Base-by-base conservation (phyloP, 2,329 filamentous ascomycete species). In the Colletotrichum acutatum region DNA sequence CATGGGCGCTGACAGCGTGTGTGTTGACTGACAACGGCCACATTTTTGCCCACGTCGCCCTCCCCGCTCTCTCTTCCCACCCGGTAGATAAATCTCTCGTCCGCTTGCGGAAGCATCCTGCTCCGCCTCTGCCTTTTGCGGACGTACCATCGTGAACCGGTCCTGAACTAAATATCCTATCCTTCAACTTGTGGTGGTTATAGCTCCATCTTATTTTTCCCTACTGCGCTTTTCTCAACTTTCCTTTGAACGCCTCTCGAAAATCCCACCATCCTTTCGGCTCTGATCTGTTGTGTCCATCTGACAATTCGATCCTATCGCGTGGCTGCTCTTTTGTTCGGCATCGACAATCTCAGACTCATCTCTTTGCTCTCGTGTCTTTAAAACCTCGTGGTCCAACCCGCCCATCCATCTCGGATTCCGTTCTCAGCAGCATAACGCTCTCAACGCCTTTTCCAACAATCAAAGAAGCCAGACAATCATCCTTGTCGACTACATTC, bases 361-460 rank as follows among this genome's bases (percentile, higher is more conserved):
- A 22, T 56, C n/a, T 56, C 34, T 60, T 65, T 64, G 49, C 49
- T 54, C 34, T 22, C 32, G 12, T 65, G 53, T 49, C 66, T 70
- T 72, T 72, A 72, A 65, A 70, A 54, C 34, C 66, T 49, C 49
- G 61, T 60, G 26, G 70, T 49, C 46, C 57, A 52, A 58, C 26
- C 60, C 59, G 24, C 59, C 52, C 16, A 59, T 56, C 54, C 28
- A 24, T 34, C 49, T 9, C 46, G 34, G 6, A 12, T 60, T 56
- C 42, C 60, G 52, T 66, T 57, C 63, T 24, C 61, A 42, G 59
- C 58, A 52, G 28, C 67, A 54, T 64, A 60, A 11, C 66, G 22
- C 37, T 60, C 42, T 14, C 59, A 62, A 37, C 56, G 30, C 28
- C 42, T 61, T 59, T 49, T 49, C 32, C n/a, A 28, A 42, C 54